A percentile compares a stretch with the other conserved stretches of the same genome.
These are phyloP conservation scores for Rhypophila decipiens DNA, from an alignment of 495 filamentous ascomycete species.

Conservation along the genomic window DNA sequence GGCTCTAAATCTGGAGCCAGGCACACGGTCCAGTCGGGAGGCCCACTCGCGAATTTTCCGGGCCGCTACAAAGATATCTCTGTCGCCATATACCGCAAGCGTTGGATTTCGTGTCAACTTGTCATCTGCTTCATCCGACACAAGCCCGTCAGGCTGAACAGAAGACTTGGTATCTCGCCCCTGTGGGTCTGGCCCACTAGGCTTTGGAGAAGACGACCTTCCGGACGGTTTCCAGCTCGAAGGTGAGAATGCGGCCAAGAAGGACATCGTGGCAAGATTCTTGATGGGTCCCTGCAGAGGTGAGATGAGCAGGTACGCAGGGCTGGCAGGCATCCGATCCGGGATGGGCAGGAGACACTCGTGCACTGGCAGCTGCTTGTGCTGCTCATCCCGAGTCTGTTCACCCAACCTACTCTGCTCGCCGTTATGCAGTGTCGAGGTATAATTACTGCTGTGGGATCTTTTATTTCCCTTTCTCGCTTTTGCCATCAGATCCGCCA, in stretches of 20 bases:
- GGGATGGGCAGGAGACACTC: slow-evolving; percentile 19
- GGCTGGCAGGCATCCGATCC: slow-evolving; percentile 20
- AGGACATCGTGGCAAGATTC: slow-evolving; percentile 50
- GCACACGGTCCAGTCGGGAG: slow-evolving; percentile 40
- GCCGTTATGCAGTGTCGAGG: not conserved
- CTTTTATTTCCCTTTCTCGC: slow-evolving; percentile 22
- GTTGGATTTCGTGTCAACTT: slow-evolving; percentile 55
- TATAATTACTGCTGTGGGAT: slow-evolving; percentile 2
- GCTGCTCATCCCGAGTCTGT: slow-evolving; percentile 4
- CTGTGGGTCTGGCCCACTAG: too few species aligned
- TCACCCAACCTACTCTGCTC: not conserved
- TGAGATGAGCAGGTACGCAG: slow-evolving; percentile 74
- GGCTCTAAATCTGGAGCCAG: slow-evolving; percentile 39
- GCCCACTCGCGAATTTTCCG: slow-evolving; percentile 67
- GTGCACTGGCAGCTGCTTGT: slow-evolving; percentile 9
- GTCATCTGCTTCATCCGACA: slow-evolving; percentile 29
- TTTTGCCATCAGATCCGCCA: slow-evolving; percentile 32
- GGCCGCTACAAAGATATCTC: slow-evolving; percentile 68
- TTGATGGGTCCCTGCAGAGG: slow-evolving; percentile 64
- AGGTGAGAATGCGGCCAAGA: slow-evolving; percentile 18
- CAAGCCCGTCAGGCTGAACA: not conserved
- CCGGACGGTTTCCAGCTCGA: slow-evolving; percentile 7
- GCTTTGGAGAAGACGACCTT: too few species aligned
- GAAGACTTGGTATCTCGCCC: not conserved
- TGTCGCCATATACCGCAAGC: slow-evolving; percentile 71